Conservation (phyloP, 208 protist genomes). For the Crithidia mellificae region DNA sequence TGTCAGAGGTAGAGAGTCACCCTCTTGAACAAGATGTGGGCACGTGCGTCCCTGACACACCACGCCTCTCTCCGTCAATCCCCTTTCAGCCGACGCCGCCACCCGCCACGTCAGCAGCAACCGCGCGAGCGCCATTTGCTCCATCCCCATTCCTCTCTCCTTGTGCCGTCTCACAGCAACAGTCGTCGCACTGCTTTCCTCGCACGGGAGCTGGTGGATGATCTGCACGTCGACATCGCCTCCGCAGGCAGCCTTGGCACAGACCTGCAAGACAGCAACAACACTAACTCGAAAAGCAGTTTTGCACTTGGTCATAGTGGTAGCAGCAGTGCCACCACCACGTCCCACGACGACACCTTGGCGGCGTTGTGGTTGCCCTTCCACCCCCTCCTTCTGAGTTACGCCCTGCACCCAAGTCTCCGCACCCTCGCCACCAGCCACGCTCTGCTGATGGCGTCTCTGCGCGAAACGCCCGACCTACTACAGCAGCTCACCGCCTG, state of each 20-base stretch:
- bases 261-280: background rate
- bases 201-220: background rate
- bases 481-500: conserved; percentile 22
- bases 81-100: background rate
- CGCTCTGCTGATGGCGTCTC: conserved; percentile 30
- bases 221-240: conserved; percentile 8
- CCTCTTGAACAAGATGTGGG: background rate
- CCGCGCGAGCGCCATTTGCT: too few relatives aligned
- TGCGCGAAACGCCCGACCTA: conserved; percentile 29
- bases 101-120: background rate
- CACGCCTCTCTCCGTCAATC: background rate
- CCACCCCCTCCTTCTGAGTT: conserved; percentile 18
- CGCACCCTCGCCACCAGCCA: conserved; percentile 25
- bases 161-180: background rate
- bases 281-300: background rate
- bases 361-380: conserved; percentile 13
- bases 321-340: too few relatives aligned
- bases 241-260: background rate
- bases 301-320: too few relatives aligned
- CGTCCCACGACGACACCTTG: too few relatives aligned
- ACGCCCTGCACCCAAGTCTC: conserved; percentile 16
- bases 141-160: background rate
- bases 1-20: background rate
- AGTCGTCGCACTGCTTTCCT: background rate
- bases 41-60: background rate